These are phyloP conservation scores for Tulasnella sp. DNA, from an alignment of 768 basidiomycete species.

Conservation along the genomic window DNA sequence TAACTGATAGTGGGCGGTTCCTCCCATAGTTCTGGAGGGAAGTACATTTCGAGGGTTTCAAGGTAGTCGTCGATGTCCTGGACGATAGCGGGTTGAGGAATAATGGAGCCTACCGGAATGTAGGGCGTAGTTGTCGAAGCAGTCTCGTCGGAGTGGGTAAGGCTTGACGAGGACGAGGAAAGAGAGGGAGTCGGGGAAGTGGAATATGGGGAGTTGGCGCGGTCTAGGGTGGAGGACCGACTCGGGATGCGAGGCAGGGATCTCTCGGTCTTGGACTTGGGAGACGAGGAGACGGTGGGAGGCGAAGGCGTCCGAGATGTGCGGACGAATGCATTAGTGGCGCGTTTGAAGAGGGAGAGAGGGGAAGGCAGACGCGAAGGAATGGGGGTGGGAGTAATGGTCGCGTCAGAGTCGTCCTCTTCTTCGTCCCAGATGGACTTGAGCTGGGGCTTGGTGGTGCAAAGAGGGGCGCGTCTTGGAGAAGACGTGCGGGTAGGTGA, in stretches of 20 bases:
- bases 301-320: not conserved
- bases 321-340: not conserved
- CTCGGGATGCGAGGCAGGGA: not conserved
- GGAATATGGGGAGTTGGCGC: not conserved
- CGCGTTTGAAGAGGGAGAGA: not conserved
- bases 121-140: not conserved
- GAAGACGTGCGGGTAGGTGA: not conserved
- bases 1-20: too few species aligned
- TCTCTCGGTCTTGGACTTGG: not conserved
- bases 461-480: too few species aligned
- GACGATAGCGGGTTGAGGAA: not conserved
- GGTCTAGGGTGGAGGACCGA: not conserved
- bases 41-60: conserved; percentile 12
- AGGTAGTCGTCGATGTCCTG: conserved; percentile 15
- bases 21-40: conserved; percentile 9
- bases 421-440: conserved; percentile 13
- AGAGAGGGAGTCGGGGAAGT: conserved; percentile 10
- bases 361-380: not conserved
- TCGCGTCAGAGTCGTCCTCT: not conserved
- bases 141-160: not conserved
- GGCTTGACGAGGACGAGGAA: not conserved
- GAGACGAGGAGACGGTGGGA: not conserved
- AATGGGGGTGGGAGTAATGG: not conserved
- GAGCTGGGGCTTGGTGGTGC: conserved; percentile 5
- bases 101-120: conserved; percentile 9